These are phyloP conservation scores for Phlebiopsis flavidoalba DNA, from an alignment of 768 basidiomycete genomes.

Conservation along the genomic window DNA sequence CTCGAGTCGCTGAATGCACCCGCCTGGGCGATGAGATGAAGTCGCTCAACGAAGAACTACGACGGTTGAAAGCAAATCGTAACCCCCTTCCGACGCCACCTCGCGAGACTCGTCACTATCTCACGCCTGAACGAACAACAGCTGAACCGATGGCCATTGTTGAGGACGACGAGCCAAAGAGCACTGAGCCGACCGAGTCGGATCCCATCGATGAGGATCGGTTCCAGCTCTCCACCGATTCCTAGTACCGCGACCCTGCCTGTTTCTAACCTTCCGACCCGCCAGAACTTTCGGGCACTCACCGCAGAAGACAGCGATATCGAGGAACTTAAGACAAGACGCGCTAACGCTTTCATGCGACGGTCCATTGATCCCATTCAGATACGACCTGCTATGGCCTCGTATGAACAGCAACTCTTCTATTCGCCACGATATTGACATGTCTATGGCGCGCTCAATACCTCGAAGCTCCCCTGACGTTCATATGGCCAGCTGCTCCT, in stretches of 20 bases:
- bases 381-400: conserved; percentile 13
- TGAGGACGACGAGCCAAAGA: conserved; percentile 15
- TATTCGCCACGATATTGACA: conserved; percentile 10
- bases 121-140: conserved; percentile 12
- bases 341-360: conserved; percentile 8
- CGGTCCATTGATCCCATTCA: conserved; percentile 20
- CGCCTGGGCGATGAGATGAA: conserved; percentile 18
- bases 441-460: conserved; percentile 17
- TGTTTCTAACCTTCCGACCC: conserved; percentile 17
- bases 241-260: conserved; percentile 18
- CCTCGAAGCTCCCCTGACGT: conserved; percentile 21
- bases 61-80: conserved; percentile 2
- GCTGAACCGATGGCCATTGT: conserved; percentile 16
- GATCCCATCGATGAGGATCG: conserved; percentile 13
- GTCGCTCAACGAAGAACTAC: background rate
- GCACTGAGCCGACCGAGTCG: conserved; percentile 9
- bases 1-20: conserved; percentile 15
- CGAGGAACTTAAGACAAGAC: conserved; percentile 13
- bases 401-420: conserved; percentile 20
- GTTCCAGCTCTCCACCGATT: conserved; percentile 23
- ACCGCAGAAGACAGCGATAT: conserved; percentile 20
- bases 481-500: conserved; percentile 24
- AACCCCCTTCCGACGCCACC: conserved; percentile 10
- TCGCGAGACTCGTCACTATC: conserved; percentile 15
- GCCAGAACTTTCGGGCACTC: conserved; percentile 19